Conservation (phyloP, 2,329 filamentous ascomycete genomes). For the Aschersonia sp. region DNA sequence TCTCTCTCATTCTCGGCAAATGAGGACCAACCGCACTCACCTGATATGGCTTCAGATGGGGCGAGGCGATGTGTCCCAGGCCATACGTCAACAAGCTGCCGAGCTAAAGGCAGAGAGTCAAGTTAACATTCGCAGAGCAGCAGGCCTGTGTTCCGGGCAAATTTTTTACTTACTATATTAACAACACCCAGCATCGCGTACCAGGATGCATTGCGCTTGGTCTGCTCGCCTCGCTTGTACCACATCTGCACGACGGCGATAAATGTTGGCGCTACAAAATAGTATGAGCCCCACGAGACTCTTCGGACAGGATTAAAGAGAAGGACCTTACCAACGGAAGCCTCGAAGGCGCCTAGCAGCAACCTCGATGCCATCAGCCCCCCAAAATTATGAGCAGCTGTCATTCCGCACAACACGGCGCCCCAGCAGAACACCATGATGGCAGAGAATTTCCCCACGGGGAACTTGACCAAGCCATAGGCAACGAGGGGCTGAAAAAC, state of each 20-base stretch:
- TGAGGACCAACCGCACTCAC: conserved; percentile 2
- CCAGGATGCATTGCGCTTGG: conserved; percentile 15
- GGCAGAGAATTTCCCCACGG: conserved; percentile 38
- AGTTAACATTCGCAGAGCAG: not conserved
- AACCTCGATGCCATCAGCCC: conserved; percentile 29
- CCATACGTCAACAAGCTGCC: conserved; percentile 17
- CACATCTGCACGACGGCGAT: conserved; percentile 21
- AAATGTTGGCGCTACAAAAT: conserved; percentile 11
- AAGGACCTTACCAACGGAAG: conserved; percentile 19
- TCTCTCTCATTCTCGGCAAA: not conserved
- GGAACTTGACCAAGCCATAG: conserved; percentile 37
- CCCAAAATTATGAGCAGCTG: conserved; percentile 30
- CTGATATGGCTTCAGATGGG: conserved; percentile 22
- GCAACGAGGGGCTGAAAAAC: conserved; percentile 37
- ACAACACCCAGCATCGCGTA: conserved; percentile 17
- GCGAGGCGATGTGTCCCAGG: conserved; percentile 15
- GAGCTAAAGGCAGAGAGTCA: conserved; percentile 4
- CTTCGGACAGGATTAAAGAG: not conserved
- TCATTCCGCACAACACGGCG: conserved; percentile 33
- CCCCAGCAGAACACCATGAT: conserved; percentile 39
- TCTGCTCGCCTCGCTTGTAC: conserved; percentile 19
- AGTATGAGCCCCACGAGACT: not conserved
- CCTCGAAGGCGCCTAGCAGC: conserved; percentile 30
- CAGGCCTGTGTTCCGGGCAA: too few relatives aligned
- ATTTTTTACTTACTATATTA: conserved; percentile 12